phyloP scores from a whole-genome alignment of 116 monocot species.

The Phalaenopsis hybrid region DNA sequence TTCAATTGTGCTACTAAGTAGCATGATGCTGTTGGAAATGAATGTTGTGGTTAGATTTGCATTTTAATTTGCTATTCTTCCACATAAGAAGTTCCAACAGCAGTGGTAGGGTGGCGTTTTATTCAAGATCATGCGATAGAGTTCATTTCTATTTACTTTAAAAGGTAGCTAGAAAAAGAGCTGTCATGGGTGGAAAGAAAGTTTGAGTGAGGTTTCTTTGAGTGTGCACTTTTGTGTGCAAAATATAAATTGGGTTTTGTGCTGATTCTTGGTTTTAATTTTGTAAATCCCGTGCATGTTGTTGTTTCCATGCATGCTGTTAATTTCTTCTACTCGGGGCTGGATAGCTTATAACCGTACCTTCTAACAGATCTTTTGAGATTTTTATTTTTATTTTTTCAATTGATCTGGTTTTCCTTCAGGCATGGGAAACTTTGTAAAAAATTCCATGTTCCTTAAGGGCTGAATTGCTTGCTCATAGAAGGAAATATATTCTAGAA shows the following conservation, averaged over 20 bases:
- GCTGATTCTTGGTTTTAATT: no score
- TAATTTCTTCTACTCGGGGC: no score
- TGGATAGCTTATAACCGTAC: no score
- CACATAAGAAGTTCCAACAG: not conserved
- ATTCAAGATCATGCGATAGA: not conserved
- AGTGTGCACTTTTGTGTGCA: not conserved
- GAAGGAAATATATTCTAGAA: no score
- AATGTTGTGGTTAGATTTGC: not conserved
- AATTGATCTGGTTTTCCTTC: no score
- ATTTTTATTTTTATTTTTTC: no score
- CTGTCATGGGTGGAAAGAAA: not conserved
- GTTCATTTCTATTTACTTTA: not conserved
- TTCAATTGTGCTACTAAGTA: not conserved
- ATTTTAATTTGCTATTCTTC: not conserved
- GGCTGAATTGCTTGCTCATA: no score
- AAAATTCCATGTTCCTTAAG: no score
- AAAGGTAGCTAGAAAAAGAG: not conserved
- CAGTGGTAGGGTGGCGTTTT: not conserved
- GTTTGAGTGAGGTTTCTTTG: not conserved
- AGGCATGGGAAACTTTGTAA: no score
- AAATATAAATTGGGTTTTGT: not conserved
- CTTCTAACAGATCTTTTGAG: no score
- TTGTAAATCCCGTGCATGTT: no score
- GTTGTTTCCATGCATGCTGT: no score
- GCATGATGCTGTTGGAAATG: not conserved